phyloP scores from a whole-genome alignment of 2,329 filamentous ascomycete species.

The Elsinoe australis region DNA sequence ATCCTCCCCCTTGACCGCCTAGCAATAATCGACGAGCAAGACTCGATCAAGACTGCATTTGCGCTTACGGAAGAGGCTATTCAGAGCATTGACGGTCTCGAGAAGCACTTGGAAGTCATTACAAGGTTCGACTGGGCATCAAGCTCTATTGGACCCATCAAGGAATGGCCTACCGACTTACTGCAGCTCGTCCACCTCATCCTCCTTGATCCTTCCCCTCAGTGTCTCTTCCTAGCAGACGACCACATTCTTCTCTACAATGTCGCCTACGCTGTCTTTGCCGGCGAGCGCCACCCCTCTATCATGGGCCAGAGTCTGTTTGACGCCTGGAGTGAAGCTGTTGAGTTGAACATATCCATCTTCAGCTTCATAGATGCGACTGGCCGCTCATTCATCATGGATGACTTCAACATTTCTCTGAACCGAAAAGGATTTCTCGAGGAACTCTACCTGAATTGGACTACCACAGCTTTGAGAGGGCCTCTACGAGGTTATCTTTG shows the following conservation, averaged over 20 bases:
- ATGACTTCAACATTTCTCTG: constrained; percentile 16
- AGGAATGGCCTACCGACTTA: constrained; percentile 18
- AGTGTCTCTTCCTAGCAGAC: constrained; percentile 17
- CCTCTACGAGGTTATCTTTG: constrained; percentile 8
- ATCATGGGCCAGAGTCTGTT: constrained; percentile 12
- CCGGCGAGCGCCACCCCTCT: constrained; percentile 17
- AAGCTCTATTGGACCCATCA: constrained; percentile 17
- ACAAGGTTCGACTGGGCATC: constrained; percentile 17
- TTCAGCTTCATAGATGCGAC: constrained; percentile 16
- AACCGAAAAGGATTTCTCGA: constrained; percentile 17
- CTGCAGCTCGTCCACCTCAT: constrained; percentile 19
- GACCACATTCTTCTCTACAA: constrained; percentile 19
- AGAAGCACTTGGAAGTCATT: constrained; percentile 6
- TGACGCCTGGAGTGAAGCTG: constrained; percentile 9
- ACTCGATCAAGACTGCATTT: background rate
- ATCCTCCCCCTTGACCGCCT: background rate
- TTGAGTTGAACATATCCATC: constrained; percentile 10
- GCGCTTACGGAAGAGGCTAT: background rate
- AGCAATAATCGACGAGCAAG: background rate
- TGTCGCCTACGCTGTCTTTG: constrained; percentile 16
- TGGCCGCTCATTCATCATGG: constrained; percentile 13
- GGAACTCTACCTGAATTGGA: constrained; percentile 18
- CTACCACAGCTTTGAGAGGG: constrained; percentile 15
- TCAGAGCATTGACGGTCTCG: background rate
- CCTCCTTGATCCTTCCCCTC: constrained; percentile 19